Evolutionary conservation across 495 filamentous ascomycete species (phyloP).

Genomic region (Ascobolus immersus): DNA sequence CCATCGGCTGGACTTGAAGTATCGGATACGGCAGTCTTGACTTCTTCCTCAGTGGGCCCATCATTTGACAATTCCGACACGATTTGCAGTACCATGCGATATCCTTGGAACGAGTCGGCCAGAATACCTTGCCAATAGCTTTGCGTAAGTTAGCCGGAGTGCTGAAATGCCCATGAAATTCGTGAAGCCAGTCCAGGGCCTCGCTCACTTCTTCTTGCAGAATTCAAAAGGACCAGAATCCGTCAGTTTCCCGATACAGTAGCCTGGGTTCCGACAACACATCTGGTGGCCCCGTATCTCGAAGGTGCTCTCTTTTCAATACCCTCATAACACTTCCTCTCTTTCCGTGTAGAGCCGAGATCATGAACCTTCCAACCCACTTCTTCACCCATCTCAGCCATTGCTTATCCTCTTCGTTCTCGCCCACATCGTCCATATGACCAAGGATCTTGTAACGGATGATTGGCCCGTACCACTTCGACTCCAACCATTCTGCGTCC

Average conservation of each 20-base stretch:
- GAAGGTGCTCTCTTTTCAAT: too few relatives aligned
- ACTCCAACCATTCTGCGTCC: too few relatives aligned
- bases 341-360: too few relatives aligned
- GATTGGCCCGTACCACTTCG: too few relatives aligned
- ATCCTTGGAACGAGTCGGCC: neutral
- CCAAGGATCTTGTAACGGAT: too few relatives aligned
- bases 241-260: neutral
- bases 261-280: too few relatives aligned
- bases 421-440: too few relatives aligned
- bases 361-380: too few relatives aligned
- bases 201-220: neutral
- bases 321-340: too few relatives aligned
- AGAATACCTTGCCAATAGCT: neutral
- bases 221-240: neutral
- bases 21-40: neutral
- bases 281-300: too few relatives aligned
- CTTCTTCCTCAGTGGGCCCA: neutral
- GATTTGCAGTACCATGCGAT: neutral
- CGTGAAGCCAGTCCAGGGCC: neutral
- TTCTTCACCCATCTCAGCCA: too few relatives aligned
- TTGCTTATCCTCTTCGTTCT: too few relatives aligned
- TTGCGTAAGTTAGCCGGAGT: neutral
- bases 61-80: neutral
- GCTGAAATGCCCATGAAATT: slow-evolving; percentile 1
- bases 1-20: neutral